Conservation (phyloP, 805 yeast genomes). For the Lipomyces sp. region DNA sequence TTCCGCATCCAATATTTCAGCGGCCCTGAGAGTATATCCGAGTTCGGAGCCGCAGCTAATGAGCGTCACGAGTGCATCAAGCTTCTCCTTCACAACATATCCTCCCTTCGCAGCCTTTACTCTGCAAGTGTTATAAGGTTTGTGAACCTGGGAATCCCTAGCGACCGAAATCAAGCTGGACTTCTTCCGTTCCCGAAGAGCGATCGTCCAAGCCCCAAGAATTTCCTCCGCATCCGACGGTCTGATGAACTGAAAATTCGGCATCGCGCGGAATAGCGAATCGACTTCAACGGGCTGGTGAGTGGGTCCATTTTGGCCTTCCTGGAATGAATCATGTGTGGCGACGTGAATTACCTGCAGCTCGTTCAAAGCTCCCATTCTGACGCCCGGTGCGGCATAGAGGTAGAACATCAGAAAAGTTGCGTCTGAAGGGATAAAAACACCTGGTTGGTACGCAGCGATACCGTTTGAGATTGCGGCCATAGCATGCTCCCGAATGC, state of each 20-base stretch:
- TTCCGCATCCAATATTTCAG: neutral
- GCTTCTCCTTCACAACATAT: constrained; percentile 8
- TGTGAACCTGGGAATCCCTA: constrained; percentile 6
- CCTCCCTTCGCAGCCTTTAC: constrained; percentile 6
- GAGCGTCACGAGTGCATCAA: constrained; percentile 10
- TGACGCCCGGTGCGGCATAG: constrained; percentile 67
- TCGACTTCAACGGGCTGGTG: constrained; percentile 20
- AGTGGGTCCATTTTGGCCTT: constrained; percentile 20
- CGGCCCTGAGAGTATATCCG: constrained; percentile 9
- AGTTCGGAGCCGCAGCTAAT: constrained; percentile 18
- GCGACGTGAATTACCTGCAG: constrained; percentile 87
- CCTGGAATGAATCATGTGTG: constrained; percentile 74
- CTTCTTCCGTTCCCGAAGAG: constrained; percentile 1
- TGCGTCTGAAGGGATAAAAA: constrained; percentile 51
- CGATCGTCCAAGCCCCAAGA: constrained; percentile 14
- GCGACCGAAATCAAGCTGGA: constrained; percentile 10
- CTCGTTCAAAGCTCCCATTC: constrained; percentile 82
- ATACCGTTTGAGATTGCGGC: constrained; percentile 42
- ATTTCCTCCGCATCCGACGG: constrained; percentile 13
- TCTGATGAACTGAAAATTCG: constrained; percentile 13
- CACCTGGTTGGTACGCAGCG: constrained; percentile 47
- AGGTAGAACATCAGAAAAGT: constrained; percentile 47
- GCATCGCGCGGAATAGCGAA: constrained; percentile 17
- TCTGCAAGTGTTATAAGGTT: constrained; percentile 10
- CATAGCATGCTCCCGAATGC: constrained; percentile 48